Evolutionary conservation across 495 filamentous ascomycete species (phyloP), one percentile per base, ranked within the genome.

Genomic region (Parathielavia appendiculata): DNA sequence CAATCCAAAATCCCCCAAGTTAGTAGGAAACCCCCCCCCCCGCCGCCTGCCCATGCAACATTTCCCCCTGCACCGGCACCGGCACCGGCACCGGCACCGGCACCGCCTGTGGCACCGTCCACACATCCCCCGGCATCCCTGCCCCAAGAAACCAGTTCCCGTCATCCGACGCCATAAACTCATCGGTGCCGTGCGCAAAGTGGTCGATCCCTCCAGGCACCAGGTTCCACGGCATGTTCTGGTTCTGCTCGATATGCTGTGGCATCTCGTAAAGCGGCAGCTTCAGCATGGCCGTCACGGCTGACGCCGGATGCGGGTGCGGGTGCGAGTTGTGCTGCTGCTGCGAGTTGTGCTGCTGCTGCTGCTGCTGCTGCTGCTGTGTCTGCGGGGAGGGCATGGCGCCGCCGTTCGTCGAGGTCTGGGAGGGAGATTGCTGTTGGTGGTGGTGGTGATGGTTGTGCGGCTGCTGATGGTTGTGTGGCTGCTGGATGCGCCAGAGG

Each of bases 161-260:
- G 14, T 17, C 60, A 10, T 65, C 68, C 30, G 45, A 13, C 38
- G 61, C 54, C 11, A 50, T 23, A 23, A 62, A 8, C 19, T 65
- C 51, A 44, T 69, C 64, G 7, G 62, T 56, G n/a, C 75, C 75
- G 55, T 71, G 69, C 36, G 75, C 68, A 56, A 78, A 78, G 51
- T 69, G 67, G 45, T 71, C 69, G 5, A 76, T 63, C 16, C 73
- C 72, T 2, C 75, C 75, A 9, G 73, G 72, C 30, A 58, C 26
- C 55, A 65, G 51, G 59, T 62, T 32, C 74, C 70, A 64, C 59
- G 72, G 68, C 57, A 67, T 39, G 14, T 56, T 57, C 55, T 73
- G 68, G 54, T 71, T 67, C 19, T 66, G 60, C 9, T 64, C 61
- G 16, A 78, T 56, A 12, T 65, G 65, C 10, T 65, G 59, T 43